Evolutionary conservation across 108 stramenopile genomes (phyloP), one percentile per base, ranked within the genome.

Genomic region (Cyclotella sp.): DNA sequence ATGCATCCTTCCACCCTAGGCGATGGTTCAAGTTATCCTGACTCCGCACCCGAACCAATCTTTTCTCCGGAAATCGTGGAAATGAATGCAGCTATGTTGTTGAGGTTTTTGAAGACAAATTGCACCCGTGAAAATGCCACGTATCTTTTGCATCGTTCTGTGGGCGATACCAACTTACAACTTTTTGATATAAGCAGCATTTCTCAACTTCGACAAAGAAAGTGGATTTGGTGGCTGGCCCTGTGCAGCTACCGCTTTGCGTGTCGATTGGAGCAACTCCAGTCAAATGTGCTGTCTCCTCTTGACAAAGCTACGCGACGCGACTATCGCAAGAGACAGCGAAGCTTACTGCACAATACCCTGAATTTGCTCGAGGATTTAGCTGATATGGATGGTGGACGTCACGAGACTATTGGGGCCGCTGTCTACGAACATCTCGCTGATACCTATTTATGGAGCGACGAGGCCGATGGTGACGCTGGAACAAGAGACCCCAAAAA

Each of bases 171-270:
- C 12, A 90, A 90, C 27, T 86, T 95, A 64, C 94, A 95, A 64
- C 83, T 95, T 0, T 93, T 87, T 63, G 94, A 95, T 44, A 88
- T 95, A 47, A 84, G 88, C 14, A 88, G 92, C 12, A 87, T 93
- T 52, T 89, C 90, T n/a, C 62, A 81, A 40, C 84, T 89, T 67
- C 75, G 90, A 52, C 92, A 95, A 60, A 64, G 86, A 44, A 93
- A 93, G 66, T 95, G 94, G 94, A 86, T 89, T 22, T 91, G 90
- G 90, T 93, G 92, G 94, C 70, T 95, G 22, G 91, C 94, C 22
- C 86, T 90, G 61, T 90, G 91, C 77, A 89, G 89, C 13, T 89
- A 90, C 77, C 87, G 94, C 13, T 95, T 95, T 71, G 91, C 94
- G 7, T 70, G 89, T 61, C 80, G 92, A 46, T 68, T 95, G 42